Conservation (phyloP, 169 alveolate genomes). For the Besnoitia besnoiti region DNA sequence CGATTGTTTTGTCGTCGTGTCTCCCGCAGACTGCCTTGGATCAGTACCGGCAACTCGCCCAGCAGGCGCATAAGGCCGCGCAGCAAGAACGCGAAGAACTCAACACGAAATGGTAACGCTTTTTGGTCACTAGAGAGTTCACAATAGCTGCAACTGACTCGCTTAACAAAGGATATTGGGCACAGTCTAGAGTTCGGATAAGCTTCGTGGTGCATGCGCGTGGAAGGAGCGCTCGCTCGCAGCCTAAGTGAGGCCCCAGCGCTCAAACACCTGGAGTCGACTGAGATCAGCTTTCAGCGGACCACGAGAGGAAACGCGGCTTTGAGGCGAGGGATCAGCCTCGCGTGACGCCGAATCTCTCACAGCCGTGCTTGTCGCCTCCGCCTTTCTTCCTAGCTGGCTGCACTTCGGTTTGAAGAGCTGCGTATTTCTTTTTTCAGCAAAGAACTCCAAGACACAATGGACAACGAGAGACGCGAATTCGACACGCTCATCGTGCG, state of each 20-base stretch:
- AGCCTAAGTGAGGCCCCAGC: no score
- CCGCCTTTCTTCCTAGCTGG: no score
- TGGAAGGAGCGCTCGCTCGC: background rate
- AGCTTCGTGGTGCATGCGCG: background rate
- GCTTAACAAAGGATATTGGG: no score
- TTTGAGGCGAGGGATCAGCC: no score
- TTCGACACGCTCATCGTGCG: constrained; percentile 6
- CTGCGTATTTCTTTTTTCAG: background rate
- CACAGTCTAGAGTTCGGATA: no score
- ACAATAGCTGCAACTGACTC: background rate
- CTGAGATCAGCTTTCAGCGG: no score
- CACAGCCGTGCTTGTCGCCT: no score
- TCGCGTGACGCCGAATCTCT: no score
- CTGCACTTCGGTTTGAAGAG: no score
- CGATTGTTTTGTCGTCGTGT: background rate
- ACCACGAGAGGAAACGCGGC: no score
- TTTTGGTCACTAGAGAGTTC: background rate
- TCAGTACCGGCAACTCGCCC: constrained; percentile 59
- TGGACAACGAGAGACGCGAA: constrained; percentile 2
- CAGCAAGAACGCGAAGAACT: constrained; percentile 61
- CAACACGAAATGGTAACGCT: constrained; percentile 32
- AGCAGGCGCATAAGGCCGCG: constrained; percentile 64
- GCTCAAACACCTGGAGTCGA: no score
- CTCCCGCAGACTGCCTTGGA: constrained; percentile 54
- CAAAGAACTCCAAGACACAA: background rate